Base-by-base conservation (phyloP, 805 yeast genomes). In the Starmera pachycereana region DNA sequence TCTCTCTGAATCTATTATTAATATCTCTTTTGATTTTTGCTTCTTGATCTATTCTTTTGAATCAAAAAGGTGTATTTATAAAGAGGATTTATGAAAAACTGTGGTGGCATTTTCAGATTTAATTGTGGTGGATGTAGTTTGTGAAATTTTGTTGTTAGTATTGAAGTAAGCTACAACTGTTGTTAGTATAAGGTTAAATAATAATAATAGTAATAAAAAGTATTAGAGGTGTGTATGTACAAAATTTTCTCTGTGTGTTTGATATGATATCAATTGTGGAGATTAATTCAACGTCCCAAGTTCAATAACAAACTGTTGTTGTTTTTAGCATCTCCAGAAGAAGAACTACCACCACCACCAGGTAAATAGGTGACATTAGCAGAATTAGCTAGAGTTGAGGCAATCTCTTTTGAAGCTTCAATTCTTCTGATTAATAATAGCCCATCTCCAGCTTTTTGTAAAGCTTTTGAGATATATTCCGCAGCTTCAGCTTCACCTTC, bases 401-500 rank as follows among this genome's bases (percentile, higher is more conserved):
- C 98, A 62, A 92, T 92, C 47, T 89, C 97, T 68, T 86, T 88
- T 29, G 96, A 84, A 1, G 98, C 97, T 60, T 92, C 98, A 51
- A 92, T 77, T 67, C 97, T 77, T 72, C 98, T 78, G 53, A 92
- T 89, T 69, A 85, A 74, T 57, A 92, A 71, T 51, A 92, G 71
- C 50, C 97, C 97, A 57, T 92, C 97, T 61, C 98, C 98, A 19
- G 94, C 88, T 68, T 88, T 89, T 40, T 81, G 76, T 49, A 92
- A 74, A 5, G 97, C 97, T 63, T 80, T 85, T 30, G 96, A 87
- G 46, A 92, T 92, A 45, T 79, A 79, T 44, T 92, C 97, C 4
- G 98, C 98, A 43, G 96, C 87, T 63, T 92, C 97, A 38, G 98
- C 98, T 67, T 92, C 98, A 66, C 97, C 98, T 65, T 92, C 98